Conservation (phyloP, 495 filamentous ascomycete genomes). For the Annulohypoxylon nitens region DNA sequence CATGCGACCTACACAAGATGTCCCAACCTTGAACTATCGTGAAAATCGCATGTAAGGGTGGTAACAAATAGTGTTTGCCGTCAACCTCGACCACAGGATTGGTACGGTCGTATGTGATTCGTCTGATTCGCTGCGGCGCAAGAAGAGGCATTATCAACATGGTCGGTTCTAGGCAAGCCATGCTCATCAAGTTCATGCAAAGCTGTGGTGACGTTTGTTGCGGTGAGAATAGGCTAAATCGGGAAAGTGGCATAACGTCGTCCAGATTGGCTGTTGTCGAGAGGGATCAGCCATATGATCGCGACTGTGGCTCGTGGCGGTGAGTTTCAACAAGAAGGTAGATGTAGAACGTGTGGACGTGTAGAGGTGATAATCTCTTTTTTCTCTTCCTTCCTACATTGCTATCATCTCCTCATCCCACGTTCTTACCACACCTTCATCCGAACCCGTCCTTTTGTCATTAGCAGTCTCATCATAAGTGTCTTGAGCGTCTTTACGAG, state of each 20-base stretch:
- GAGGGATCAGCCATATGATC: conserved; percentile 44
- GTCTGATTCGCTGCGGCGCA: conserved; percentile 30
- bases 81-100: conserved; percentile 19
- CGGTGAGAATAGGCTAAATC: conserved; percentile 48
- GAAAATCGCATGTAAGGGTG: conserved; percentile 18
- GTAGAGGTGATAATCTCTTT: conserved; percentile 23
- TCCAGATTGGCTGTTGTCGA: conserved; percentile 35
- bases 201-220: conserved; percentile 40
- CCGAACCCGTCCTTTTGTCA: conserved; percentile 9
- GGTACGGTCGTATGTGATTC: conserved; percentile 26
- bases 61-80: conserved; percentile 28
- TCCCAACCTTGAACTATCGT: not conserved
- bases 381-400: not conserved
- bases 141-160: conserved; percentile 27
- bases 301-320: conserved; percentile 45
- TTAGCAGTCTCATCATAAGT: conserved; percentile 17
- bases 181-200: conserved; percentile 39
- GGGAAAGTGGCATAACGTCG: conserved; percentile 42
- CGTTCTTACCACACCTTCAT: conserved; percentile 24
- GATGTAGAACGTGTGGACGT: conserved; percentile 5
- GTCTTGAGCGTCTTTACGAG: conserved; percentile 11
- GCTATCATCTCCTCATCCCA: conserved; percentile 18
- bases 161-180: conserved; percentile 38
- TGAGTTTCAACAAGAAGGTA: conserved; percentile 38
- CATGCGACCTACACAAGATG: conserved; percentile 3